These are phyloP conservation scores for Neoboletus brunneissimus DNA, from an alignment of 768 basidiomycete species.

Conservation along the genomic window DNA sequence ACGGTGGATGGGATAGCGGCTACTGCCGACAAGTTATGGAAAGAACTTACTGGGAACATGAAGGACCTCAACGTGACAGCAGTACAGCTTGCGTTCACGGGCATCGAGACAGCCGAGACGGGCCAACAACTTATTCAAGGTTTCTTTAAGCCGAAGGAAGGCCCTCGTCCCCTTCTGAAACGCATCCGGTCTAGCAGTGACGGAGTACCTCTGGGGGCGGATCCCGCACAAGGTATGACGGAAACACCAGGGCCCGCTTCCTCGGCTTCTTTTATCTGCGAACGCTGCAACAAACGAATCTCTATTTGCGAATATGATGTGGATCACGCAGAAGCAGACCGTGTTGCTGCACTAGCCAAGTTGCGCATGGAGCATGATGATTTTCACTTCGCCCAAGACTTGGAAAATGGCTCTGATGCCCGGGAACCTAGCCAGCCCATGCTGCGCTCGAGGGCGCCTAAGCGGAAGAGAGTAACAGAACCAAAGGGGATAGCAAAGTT, in stretches of 20 bases:
- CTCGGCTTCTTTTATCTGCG: slow-evolving; percentile 49
- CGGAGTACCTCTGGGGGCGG: neutral
- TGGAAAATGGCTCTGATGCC: slow-evolving; percentile 46
- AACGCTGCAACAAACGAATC: slow-evolving; percentile 53
- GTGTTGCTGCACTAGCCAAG: slow-evolving; percentile 37
- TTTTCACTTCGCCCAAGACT: slow-evolving; percentile 82
- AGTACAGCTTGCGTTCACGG: slow-evolving; percentile 72
- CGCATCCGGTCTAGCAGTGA: slow-evolving; percentile 37
- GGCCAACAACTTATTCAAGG: slow-evolving; percentile 88
- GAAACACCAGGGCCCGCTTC: slow-evolving; percentile 3
- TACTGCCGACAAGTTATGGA: slow-evolving; percentile 81
- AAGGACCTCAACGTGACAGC: slow-evolving; percentile 63
- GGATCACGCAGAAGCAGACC: slow-evolving; percentile 24
- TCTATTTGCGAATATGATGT: slow-evolving; percentile 27
- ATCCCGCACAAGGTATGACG: neutral
- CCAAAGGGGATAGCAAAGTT: slow-evolving; percentile 47
- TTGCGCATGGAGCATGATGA: slow-evolving; percentile 76
- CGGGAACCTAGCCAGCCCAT: slow-evolving; percentile 1
- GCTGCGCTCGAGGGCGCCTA: slow-evolving; percentile 21
- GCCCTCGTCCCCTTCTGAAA: slow-evolving; percentile 32
- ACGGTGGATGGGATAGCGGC: slow-evolving; percentile 73
- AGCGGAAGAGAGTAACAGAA: slow-evolving; percentile 32
- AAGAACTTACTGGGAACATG: slow-evolving; percentile 68
- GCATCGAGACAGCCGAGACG: slow-evolving; percentile 67
- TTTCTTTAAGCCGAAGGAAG: slow-evolving; percentile 57